phyloP scores from a whole-genome alignment of 2,329 filamentous ascomycete species.

The Fonsecaea pugnacius region DNA sequence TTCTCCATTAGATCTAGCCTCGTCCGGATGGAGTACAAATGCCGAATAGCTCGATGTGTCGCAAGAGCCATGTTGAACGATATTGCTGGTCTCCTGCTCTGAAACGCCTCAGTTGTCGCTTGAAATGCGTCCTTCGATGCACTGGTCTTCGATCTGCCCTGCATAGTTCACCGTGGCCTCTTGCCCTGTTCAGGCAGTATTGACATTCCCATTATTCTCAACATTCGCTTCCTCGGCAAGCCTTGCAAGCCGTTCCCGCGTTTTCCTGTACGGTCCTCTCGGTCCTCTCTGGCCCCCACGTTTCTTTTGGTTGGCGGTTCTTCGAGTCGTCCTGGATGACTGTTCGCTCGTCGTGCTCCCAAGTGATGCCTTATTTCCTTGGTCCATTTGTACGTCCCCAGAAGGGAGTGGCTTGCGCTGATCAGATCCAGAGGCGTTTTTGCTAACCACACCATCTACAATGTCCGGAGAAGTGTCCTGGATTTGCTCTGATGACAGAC shows the following conservation, averaged over 20 bases:
- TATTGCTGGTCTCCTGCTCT: background rate
- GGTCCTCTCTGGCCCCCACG: constrained; percentile 10
- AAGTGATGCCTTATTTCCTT: background rate
- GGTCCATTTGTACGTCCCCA: background rate
- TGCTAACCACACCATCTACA: background rate
- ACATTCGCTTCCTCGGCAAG: background rate
- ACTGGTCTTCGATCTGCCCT: background rate
- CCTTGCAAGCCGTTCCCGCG: constrained; percentile 12
- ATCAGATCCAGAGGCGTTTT: background rate
- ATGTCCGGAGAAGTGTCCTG: background rate
- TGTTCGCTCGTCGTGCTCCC: background rate
- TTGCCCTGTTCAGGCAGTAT: background rate
- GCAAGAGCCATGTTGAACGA: background rate
- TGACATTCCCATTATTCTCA: background rate
- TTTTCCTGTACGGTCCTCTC: constrained; percentile 21
- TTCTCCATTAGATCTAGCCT: background rate
- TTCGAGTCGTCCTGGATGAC: background rate
- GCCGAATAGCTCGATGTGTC: background rate
- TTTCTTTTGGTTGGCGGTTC: background rate
- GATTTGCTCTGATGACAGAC: background rate
- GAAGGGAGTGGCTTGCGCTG: background rate
- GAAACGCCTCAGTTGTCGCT: background rate
- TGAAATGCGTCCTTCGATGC: background rate
- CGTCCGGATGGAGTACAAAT: background rate
- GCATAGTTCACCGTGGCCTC: background rate